phyloP scores from a whole-genome alignment of 768 basidiomycete genomes.

The Boletellus ananiceps region DNA sequence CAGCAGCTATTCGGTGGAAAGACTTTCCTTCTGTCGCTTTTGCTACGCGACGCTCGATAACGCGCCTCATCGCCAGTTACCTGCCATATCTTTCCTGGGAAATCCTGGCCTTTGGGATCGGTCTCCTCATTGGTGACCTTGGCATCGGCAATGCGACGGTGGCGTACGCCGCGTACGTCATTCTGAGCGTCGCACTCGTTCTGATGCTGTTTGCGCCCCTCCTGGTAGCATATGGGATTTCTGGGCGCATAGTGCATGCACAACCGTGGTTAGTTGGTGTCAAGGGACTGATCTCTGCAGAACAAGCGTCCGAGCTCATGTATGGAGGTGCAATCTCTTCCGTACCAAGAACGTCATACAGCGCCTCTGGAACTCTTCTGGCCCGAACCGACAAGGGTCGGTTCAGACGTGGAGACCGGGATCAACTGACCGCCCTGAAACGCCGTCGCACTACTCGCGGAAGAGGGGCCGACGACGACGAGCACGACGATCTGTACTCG shows the following conservation, averaged over 20 bases:
- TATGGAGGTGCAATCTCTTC: constrained; percentile 11
- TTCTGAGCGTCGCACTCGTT: constrained; percentile 1
- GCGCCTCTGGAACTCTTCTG: constrained; percentile 14
- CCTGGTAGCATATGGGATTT: constrained; percentile 11
- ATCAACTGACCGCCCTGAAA: constrained; percentile 5
- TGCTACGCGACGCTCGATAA: constrained; percentile 11
- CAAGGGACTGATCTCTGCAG: constrained; percentile 22
- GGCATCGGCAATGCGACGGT: no score
- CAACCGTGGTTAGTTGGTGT: constrained; percentile 24
- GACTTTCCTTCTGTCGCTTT: constrained; percentile 19
- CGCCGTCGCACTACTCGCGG: neutral
- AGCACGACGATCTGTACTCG: constrained; percentile 15
- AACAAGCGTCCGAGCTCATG: constrained; percentile 13
- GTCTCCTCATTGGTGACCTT: no score
- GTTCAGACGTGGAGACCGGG: constrained; percentile 17
- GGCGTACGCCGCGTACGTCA: no score
- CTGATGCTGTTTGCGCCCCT: constrained; percentile 15
- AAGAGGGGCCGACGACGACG: neutral
- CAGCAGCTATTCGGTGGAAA: constrained; percentile 21
- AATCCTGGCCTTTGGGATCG: neutral
- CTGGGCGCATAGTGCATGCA: constrained; percentile 13
- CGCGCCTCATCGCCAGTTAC: constrained; percentile 3
- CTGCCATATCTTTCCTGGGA: constrained; percentile 7
- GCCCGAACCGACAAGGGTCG: constrained; percentile 1
- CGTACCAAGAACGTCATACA: constrained; percentile 17